Base-by-base conservation (phyloP, 2,329 filamentous ascomycete species). In the Colletotrichum lini region DNA sequence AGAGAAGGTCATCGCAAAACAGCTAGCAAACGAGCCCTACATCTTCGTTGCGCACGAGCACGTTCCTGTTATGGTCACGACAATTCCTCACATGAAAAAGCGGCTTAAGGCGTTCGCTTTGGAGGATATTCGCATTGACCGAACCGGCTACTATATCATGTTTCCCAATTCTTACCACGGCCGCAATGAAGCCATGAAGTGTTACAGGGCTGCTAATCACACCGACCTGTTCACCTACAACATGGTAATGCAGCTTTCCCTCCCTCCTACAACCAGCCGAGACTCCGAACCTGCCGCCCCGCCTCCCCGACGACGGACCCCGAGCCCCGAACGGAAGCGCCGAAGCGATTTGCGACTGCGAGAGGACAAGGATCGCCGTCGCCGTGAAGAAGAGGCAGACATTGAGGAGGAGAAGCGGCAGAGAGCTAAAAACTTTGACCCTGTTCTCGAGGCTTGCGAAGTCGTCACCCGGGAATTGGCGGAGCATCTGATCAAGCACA, bases 351-450 rank as follows among this genome's bases (percentile, higher is more conserved):
- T 83, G 74, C 86, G 87, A 73, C 88, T 89, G 67, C 88, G 89
- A 76, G 91, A 91, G 49, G 92, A 96, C 72, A 86, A 87, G 67
- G 90, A 92, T 67, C 89, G 91, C 67, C 83, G 83, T 54, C 89
- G 89, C 65, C 90, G 88, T 58, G 94, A 98, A 77, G 92, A 94
- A 53, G 93, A 94, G 73, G 88, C 91, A 59, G 96, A 98, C 78
- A 79, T 96, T 9, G 95, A 98, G 78, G 93, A 96, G 75, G 96
- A 98, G 80, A 98, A 96, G 84, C 92, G 91, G 78, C 92, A 96
- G 76, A 88, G 96, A 63, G 95, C 95, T 21, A 92, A 93, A 77
- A 93, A 97, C 79, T 90, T 98, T 74, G 96, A 99, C 80, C 96
- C 96, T n/a, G 94, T 96, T 5, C 84, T 87, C 59, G 96, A 97